Evolutionary conservation across 2,329 filamentous ascomycete genomes (phyloP), one percentile per base, ranked within the genome.

Genomic region (Erysiphe neolycopersici): DNA sequence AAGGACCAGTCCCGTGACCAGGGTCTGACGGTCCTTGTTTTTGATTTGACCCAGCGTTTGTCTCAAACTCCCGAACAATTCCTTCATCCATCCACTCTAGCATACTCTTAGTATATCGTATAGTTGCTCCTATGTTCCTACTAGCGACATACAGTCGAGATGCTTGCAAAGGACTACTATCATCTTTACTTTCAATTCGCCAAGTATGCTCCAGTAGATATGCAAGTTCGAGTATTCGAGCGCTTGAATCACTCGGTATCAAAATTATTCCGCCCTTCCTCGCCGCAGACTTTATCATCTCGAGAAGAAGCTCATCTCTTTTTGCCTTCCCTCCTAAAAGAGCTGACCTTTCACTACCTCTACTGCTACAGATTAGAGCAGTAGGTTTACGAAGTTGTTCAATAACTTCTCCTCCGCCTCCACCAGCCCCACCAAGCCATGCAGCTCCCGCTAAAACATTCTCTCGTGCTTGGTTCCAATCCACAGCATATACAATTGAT

Each of bases 71-170:
- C 44, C 84, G 76, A 37, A 92, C 79, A 46, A 98, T 91, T 46
- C 76, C 78, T 54, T 94, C 85, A 56, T 95, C 85, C 85, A 98
- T 95, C 89, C 89, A 98, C 56, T 98, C 89, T 30, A 98, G 65
- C 81, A 98, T 92, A 58, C 87, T 94, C 50, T 85, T 71, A 22
- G 87, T 81, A 51, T 94, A 82, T 43, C 83, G 71, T 67, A 95
- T 80, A 0, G 85, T 92, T 48, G 83, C 85, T 46, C 81, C 77
- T 49, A 82, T 79, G 47, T 83, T 92, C 46, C 76, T 77, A 35
- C 84, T 85, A 0, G 85, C 87, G 38, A 98, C 65, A 56, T 84
- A 94, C 0, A 94, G 64, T 52, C 68, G 72, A 0, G 70, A 62
- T 1, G 63, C 60, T 44, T 64, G 64, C 14, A 77, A 60, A 1